phyloP scores from a whole-genome alignment of 2,329 filamentous ascomycete genomes.

The Claviceps sp. region DNA sequence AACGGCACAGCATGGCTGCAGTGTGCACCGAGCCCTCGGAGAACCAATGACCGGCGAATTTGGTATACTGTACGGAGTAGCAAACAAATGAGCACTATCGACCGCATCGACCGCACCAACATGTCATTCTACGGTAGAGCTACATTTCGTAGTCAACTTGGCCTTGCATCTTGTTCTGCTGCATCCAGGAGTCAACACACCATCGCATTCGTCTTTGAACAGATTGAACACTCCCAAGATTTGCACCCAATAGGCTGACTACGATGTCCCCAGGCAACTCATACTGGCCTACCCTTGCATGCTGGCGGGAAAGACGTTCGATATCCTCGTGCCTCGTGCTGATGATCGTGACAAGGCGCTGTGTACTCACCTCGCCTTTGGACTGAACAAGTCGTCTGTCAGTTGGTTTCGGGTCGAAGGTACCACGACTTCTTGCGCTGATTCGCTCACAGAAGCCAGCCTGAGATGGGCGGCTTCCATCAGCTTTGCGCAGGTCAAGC shows the following conservation, averaged over 20 bases:
- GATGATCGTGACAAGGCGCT: neutral
- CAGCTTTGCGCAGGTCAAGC: neutral
- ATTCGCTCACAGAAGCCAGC: neutral
- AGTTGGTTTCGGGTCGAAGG: neutral
- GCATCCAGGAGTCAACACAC: constrained; percentile 2
- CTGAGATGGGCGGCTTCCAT: neutral
- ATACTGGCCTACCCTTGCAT: neutral
- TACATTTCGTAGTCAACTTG: constrained; percentile 4
- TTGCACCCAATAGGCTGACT: neutral
- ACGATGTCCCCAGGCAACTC: neutral
- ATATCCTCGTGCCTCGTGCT: neutral
- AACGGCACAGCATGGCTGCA: neutral
- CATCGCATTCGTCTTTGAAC: constrained; percentile 1
- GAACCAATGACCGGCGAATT: neutral
- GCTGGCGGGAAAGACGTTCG: neutral
- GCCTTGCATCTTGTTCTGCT: neutral
- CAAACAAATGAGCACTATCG: no score
- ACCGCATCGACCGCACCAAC: no score
- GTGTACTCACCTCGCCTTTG: neutral
- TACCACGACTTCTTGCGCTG: neutral
- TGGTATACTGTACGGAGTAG: no score
- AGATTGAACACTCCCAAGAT: neutral
- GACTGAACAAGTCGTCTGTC: neutral
- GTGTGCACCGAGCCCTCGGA: neutral
- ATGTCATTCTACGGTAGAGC: neutral